Percentiles rank a stretch among this genome's conserved stretches.
phyloP scores from a whole-genome alignment of 1,284 basidiomycete species.

The Trametes hirsuta region DNA sequence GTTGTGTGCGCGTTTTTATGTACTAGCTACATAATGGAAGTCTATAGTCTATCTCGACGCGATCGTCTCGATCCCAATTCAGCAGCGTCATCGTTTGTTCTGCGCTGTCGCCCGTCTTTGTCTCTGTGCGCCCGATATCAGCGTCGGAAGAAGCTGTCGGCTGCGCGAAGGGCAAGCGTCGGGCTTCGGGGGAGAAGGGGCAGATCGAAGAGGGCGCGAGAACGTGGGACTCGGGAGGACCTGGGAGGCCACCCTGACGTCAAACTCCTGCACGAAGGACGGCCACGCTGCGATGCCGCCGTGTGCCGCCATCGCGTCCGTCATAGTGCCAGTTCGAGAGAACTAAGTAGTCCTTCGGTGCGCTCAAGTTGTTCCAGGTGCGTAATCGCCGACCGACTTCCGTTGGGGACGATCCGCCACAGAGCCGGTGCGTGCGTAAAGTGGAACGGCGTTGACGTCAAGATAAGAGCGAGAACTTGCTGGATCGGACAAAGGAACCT shows the following conservation, averaged over 20 bases:
- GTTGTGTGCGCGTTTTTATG: slow-evolving; percentile 6
- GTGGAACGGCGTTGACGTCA: background rate
- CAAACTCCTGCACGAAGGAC: background rate
- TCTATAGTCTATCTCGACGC: slow-evolving; percentile 21
- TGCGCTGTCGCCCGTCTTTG: background rate
- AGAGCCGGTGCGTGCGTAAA: background rate
- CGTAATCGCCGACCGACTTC: background rate
- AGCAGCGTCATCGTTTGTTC: slow-evolving; percentile 2
- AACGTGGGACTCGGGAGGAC: background rate
- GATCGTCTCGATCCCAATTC: slow-evolving; percentile 8
- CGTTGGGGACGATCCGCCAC: background rate
- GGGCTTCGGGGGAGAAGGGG: background rate
- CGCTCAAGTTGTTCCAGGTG: background rate
- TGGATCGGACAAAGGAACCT: background rate
- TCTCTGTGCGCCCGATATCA: background rate
- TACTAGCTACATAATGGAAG: slow-evolving; percentile 21
- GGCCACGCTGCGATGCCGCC: background rate
- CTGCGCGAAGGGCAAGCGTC: background rate
- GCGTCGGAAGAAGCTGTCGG: background rate
- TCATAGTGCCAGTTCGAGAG: background rate
- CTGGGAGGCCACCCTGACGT: background rate
- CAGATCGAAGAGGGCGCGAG: too few relatives aligned
- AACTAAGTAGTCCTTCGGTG: background rate
- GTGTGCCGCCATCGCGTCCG: background rate
- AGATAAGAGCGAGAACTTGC: background rate